Percentiles rank a stretch among this genome's conserved stretches.
Evolutionary conservation across 805 yeast species (phyloP).

Genomic region (Candida insectorum): DNA sequence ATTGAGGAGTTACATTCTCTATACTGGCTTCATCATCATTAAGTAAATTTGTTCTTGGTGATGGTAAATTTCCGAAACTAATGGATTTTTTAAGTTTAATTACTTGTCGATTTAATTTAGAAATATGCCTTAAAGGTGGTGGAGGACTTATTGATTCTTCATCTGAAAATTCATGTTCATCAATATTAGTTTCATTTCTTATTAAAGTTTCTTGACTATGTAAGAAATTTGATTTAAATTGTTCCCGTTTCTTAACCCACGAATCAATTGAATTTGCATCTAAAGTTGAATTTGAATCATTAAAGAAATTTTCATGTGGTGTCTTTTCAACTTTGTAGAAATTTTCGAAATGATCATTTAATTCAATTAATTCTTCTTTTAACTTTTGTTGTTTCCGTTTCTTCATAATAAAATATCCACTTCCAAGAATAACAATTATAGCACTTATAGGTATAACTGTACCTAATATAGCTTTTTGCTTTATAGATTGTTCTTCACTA

Average conservation of each 20-base stretch:
- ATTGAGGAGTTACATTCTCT: constrained; percentile 4
- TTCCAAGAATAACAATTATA: constrained; percentile 13
- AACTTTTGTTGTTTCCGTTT: constrained; percentile 16
- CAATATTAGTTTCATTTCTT: constrained; percentile 1
- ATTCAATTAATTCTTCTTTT: constrained; percentile 19
- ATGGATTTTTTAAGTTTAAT: constrained; percentile 13
- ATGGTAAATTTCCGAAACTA: constrained; percentile 11
- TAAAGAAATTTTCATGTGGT: constrained; percentile 7
- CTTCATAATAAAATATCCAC: constrained; percentile 16
- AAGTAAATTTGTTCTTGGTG: constrained; percentile 7
- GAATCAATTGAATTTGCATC: constrained; percentile 50
- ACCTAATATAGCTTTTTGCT: constrained; percentile 32
- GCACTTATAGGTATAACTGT: constrained; percentile 34
- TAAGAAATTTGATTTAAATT: constrained; percentile 29
- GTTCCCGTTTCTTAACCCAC: constrained; percentile 50
- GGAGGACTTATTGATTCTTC: constrained; percentile 6
- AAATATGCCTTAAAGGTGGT: constrained; percentile 11
- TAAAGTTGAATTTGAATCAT: constrained; percentile 34
- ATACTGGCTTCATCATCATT: constrained; percentile 11
- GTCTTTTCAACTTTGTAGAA: constrained; percentile 19
- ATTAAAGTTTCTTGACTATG: constrained; percentile 12
- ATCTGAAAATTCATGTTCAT: constrained; percentile 2
- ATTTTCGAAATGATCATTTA: constrained; percentile 30
- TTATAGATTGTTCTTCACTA: constrained; percentile 6
- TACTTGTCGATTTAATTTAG: constrained; percentile 12